Base-by-base conservation (phyloP, 441 rosid species). In the Erysimum cheiri region DNA sequence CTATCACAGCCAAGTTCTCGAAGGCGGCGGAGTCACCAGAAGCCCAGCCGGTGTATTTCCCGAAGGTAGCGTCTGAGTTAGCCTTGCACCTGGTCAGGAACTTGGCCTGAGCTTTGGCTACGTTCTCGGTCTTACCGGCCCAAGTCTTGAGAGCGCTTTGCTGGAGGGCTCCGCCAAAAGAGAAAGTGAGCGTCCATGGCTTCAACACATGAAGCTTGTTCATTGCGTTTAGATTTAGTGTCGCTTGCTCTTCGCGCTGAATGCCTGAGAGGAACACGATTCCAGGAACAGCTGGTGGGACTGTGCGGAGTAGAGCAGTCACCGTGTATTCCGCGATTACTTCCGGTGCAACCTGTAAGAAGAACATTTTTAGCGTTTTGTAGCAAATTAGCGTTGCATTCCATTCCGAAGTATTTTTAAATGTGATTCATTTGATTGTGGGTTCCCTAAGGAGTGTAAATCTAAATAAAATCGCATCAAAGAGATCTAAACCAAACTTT, bases 151-250 rank as follows among this genome's bases (percentile, higher is more conserved):
- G 97, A 1, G 98, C 91, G 87, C 97, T 94, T 48, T 87, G 88
- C 59, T 94, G 98, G 64, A 90, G 80, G 0, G 98, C 98, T 73
- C 98, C 84, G 19, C 97, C 97, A 50, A 94, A 94, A 3, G 98
- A 94, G 90, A 94, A 91, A 26, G 98, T 84, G 4, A 94, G 79
- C 4, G 90, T 84, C 98, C 97, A 94, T 71, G 97, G 97, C 76
- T 90, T 94, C 80, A 84, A 29, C 57, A 88, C 85, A 5, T 82
- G 78, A 4, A 90, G 83, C 84, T 86, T 90, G 81, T 91, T 91
- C 97, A 94, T 94, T 2, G 97, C 97, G 24, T 91, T 80, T 5
- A 94, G 84, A 78, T 94, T 94, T 71, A 71, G 57, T 2, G 97
- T 91, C 0, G 97, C 99, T 69, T 88, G 84, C 81, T 86, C 97